Conservation (phyloP, 345 rosid genomes). For the Erucastrum elatum region DNA sequence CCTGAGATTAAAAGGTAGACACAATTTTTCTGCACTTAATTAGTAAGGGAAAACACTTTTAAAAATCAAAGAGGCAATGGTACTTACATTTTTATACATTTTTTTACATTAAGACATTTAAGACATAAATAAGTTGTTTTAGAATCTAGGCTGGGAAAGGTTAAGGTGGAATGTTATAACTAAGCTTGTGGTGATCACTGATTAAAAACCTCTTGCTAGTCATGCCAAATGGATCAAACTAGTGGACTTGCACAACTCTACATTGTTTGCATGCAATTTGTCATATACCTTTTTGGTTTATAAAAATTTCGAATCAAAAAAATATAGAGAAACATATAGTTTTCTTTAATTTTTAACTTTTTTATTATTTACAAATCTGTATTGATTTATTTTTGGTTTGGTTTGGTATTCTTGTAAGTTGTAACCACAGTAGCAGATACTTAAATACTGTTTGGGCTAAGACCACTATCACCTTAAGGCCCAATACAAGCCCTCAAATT, state of each 20-base stretch:
- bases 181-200: neutral
- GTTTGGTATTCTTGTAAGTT: no score
- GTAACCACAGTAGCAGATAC: neutral
- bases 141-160: no score
- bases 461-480: neutral
- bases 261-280: neutral
- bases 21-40: neutral
- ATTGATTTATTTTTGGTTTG: no score
- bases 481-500: neutral
- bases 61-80: neutral
- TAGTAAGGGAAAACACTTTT: neutral
- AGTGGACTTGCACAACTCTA: neutral
- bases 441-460: neutral
- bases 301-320: neutral
- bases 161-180: neutral
- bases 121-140: neutral
- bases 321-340: no score
- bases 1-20: neutral
- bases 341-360: no score
- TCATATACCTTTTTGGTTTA: neutral
- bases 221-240: neutral
- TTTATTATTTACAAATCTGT: no score
- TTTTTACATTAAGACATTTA: neutral
- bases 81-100: neutral
- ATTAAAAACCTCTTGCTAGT: neutral